Evolutionary conservation across 805 yeast species (phyloP), one percentile per base, ranked within the genome.

Genomic region (Sungouiella blattae): DNA sequence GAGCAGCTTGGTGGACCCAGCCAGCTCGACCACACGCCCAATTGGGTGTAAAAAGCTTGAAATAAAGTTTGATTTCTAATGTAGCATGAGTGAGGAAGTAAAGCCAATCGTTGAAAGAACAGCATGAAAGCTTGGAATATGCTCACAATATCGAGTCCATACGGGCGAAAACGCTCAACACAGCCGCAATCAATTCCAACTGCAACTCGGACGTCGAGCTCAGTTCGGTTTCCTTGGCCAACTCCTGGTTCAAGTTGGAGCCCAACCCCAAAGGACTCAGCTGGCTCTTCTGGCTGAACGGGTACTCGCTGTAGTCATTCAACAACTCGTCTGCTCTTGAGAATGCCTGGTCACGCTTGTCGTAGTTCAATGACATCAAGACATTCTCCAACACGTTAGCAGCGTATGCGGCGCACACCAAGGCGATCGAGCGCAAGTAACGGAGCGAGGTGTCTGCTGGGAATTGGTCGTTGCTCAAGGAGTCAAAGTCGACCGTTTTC

Each of bases 351-450:
- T 93, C 98, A 50, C 98, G 78, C 46, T 80, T 84, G 49, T 87
- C 96, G 58, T 87, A 88, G 47, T 80, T 82, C 43, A 89, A 69
- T 18, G 81, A 71, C 28, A 79, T 69, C 40, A 89, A 69, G 3
- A 87, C 91, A 55, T 91, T 93, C 52, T 93, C 98, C 49, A 93
- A 74, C 9, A 93, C 98, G 57, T 88, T 93, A 28, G 97, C 98
- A 18, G 98, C 97, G 56, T 87, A 87, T 13, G 96, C 78, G 12
- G 94, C 94, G 50, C 89, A 81, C 13, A 87, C 87, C 46, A 93
- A 74, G 16, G 93, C 73, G 28, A 93, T 71, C 4, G 95, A 74
- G 52, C 98, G 78, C 37, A 93, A 70, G 53, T 77, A 71, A 47
- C 80, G 77, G 66, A 76, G 84, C 26, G 83, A 77, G 1, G 84